Base-by-base conservation (phyloP, 352 stramenopile species). In the Pythium monospermum region DNA sequence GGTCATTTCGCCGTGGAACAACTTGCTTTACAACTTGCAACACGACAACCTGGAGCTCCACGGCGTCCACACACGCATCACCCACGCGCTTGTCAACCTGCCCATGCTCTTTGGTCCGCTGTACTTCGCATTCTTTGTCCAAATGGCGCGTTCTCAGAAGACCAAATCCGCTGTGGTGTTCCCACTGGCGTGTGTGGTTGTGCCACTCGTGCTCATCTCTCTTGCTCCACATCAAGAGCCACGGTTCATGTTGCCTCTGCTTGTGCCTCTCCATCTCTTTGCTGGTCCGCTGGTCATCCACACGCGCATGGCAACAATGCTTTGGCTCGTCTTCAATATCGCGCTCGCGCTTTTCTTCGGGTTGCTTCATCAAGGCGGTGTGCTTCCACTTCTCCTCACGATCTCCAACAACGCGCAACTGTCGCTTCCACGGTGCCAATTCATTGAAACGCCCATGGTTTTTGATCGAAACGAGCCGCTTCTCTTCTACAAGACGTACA, bases 221-320 rank as follows among this genome's bases (percentile, higher is more conserved):
- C 68, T 89, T 30, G 88, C 91, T n/a, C 94, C 91, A 6, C 94
- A 98, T 53, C 94, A 98, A 68, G 91, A 98, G 66, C 83, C 90
- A 18, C 78, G 94, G 42, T 98, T 98, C 52, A 52, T 98, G 32
- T 50, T 97, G 2, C 91, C 91, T 8, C 59, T 89, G 7, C 38
- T 96, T 8, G 63, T 97, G 6, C 91, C 91, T 21, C 63, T 98
- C 23, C 70, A 91, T 26, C 46, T 95, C 15, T 85, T 81, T 45
- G 60, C 62, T 21, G 64, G 61, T 25, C 31, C 44, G 15, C 2
- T 28, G 3, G 4, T 59, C 2, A 22, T 53, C 6, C 26, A 48
- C 19, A 28, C 25, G 2, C 53, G 52, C 1, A 31, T 25, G 25
- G 32, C 63, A 1, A 41, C 47, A 4, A 6, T 57, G 4, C 6